Conservation (phyloP, 257 asterid genomes). For the Cordia subcordata region DNA sequence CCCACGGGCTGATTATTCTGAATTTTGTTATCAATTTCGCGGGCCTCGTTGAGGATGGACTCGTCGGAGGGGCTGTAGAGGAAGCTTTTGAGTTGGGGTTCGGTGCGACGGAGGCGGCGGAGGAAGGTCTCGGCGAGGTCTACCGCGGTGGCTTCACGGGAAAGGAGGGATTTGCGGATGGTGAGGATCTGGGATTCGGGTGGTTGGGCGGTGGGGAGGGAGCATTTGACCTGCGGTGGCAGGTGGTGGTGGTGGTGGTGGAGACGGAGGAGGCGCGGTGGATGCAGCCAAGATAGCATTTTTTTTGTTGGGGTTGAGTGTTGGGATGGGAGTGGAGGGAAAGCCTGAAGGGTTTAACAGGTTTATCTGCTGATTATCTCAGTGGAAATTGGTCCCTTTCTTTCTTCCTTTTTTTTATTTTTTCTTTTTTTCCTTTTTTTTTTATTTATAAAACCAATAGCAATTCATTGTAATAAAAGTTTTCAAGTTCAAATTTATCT, state of each 20-base stretch:
- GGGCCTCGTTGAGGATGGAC: slow-evolving; percentile 54
- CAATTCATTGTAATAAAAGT: too few species aligned
- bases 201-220: slow-evolving; percentile 36
- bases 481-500: too few species aligned
- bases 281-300: slow-evolving; percentile 63
- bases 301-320: too few species aligned
- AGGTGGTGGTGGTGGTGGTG: slow-evolving; percentile 17
- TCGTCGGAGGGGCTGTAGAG: slow-evolving; percentile 62
- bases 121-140: slow-evolving; percentile 66
- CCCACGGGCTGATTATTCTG: slow-evolving; percentile 56
- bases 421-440: too few species aligned
- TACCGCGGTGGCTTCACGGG: slow-evolving; percentile 67
- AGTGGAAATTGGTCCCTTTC: too few species aligned
- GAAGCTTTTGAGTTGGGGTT: slow-evolving; percentile 79
- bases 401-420: too few species aligned
- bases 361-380: too few species aligned
- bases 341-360: too few species aligned
- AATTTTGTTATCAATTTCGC: slow-evolving; percentile 60
- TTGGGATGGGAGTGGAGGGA: background rate
- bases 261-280: slow-evolving; percentile 63
- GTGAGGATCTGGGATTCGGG: slow-evolving; percentile 69
- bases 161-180: slow-evolving; percentile 63
- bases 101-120: slow-evolving; percentile 64
- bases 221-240: slow-evolving; percentile 23
- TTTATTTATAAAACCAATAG: too few species aligned